These are phyloP conservation scores for Inonotus obliquus DNA, from an alignment of 1,284 basidiomycete genomes.

Conservation along the genomic window DNA sequence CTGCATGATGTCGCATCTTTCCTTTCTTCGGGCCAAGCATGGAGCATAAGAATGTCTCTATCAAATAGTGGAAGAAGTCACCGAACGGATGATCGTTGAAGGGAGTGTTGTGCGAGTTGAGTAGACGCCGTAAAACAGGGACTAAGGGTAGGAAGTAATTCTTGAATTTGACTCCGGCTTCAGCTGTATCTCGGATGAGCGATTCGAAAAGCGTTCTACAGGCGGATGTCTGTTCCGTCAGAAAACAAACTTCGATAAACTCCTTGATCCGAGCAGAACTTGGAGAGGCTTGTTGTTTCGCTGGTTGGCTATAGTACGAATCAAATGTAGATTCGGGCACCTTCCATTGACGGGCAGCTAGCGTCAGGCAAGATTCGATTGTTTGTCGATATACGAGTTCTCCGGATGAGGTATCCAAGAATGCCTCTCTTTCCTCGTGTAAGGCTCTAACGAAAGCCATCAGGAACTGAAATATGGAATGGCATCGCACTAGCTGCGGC, in stretches of 20 bases:
- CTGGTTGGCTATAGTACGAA: neutral
- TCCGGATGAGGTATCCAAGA: neutral
- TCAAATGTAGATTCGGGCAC: neutral
- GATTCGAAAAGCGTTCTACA: neutral
- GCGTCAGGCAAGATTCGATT: neutral
- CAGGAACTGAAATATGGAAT: neutral
- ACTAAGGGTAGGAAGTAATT: conserved; percentile 3
- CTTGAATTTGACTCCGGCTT: neutral
- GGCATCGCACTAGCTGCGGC: conserved; percentile 1
- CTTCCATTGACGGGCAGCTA: conserved; percentile 5
- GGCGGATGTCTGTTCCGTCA: neutral
- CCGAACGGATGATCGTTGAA: neutral
- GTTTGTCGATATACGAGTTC: neutral
- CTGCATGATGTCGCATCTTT: neutral
- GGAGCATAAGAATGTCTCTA: neutral
- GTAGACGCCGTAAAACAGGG: neutral
- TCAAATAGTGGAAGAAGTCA: conserved; percentile 2
- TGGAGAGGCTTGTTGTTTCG: neutral
- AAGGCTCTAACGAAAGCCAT: neutral
- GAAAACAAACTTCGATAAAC: neutral
- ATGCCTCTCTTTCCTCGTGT: neutral
- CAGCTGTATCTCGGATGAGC: neutral
- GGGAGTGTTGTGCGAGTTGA: neutral
- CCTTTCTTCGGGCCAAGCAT: neutral
- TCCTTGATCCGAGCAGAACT: neutral